A percentile compares a stretch with the other conserved stretches of the same genome.
Conservation (phyloP, 2,329 filamentous ascomycete genomes). For the Aulographum hederae region DNA sequence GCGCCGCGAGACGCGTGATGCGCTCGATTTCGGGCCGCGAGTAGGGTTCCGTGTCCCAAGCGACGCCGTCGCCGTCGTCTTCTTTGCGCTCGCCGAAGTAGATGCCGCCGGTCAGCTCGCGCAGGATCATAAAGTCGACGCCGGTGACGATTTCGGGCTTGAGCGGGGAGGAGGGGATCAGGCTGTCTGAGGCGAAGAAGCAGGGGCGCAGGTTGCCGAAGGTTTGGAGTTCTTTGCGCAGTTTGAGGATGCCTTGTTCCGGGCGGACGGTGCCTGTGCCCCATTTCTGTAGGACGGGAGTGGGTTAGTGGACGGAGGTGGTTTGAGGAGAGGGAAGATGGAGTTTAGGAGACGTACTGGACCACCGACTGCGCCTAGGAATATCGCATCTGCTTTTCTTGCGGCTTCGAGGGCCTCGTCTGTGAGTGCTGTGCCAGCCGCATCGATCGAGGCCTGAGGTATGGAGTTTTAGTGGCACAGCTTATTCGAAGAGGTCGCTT, state of each 20-base stretch:
- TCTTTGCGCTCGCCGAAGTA: slow-evolving; percentile 89
- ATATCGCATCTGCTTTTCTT: slow-evolving; percentile 71
- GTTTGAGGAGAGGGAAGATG: background rate
- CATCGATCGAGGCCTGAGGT: slow-evolving; percentile 72
- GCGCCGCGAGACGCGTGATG: slow-evolving; percentile 63
- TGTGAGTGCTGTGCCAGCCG: slow-evolving; percentile 59
- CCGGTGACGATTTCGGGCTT: slow-evolving; percentile 72
- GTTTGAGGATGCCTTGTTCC: slow-evolving; percentile 76
- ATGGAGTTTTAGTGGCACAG: background rate
- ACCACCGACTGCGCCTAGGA: slow-evolving; percentile 89
- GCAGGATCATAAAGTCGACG: slow-evolving; percentile 82
- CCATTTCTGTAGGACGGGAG: slow-evolving; percentile 46
- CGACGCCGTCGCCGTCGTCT: slow-evolving; percentile 47
- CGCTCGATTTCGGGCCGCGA: slow-evolving; percentile 72
- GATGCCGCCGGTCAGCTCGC: slow-evolving; percentile 81
- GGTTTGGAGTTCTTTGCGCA: slow-evolving; percentile 84
- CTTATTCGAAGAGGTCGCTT: slow-evolving; percentile 2
- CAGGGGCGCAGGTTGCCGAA: slow-evolving; percentile 94
- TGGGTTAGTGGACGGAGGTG: slow-evolving; percentile 1
- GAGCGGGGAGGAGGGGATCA: slow-evolving; percentile 71
- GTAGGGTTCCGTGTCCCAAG: slow-evolving; percentile 78
- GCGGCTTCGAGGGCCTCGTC: slow-evolving; percentile 67
- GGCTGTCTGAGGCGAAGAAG: slow-evolving; percentile 78
- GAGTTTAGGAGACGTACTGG: slow-evolving; percentile 32
- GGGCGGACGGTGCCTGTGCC: slow-evolving; percentile 74